A percentile compares a stretch with the other conserved stretches of the same genome.
phyloP scores from a whole-genome alignment of 1,284 basidiomycete genomes.

The Ceratobasidium sp. region DNA sequence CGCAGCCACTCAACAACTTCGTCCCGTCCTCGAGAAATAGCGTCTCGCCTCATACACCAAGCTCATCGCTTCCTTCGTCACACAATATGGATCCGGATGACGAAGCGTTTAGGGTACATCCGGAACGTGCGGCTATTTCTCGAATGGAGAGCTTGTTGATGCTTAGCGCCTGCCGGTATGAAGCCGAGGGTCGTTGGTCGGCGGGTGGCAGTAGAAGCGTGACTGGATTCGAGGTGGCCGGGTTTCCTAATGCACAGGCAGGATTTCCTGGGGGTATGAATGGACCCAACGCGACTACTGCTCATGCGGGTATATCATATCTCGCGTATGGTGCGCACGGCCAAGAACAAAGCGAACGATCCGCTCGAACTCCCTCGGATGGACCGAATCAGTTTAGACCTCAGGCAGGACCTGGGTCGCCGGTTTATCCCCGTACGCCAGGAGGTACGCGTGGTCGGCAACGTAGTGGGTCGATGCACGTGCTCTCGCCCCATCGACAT shows the following conservation, averaged over 20 bases:
- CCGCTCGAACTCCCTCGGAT: not conserved
- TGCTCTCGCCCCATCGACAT: slow-evolving; percentile 13
- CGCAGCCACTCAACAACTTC: not conserved
- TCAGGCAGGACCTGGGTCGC: not conserved
- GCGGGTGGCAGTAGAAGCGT: not conserved
- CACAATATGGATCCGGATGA: slow-evolving; percentile 17
- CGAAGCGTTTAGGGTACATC: slow-evolving; percentile 37
- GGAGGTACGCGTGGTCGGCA: slow-evolving; percentile 17
- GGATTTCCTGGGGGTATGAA: not conserved
- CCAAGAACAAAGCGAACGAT: not conserved
- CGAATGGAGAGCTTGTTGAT: slow-evolving; percentile 37
- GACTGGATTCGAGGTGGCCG: not conserved
- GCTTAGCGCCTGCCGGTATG: slow-evolving; percentile 30
- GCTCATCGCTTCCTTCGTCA: slow-evolving; percentile 6
- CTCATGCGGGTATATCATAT: not conserved
- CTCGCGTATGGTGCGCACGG: not conserved
- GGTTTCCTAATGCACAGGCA: not conserved
- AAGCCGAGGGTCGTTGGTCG: slow-evolving; percentile 12
- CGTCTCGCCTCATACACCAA: slow-evolving; percentile 18
- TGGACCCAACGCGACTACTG: not conserved
- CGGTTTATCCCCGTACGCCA: slow-evolving; percentile 1
- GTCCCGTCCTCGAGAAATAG: slow-evolving; percentile 14
- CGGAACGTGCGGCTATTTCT: slow-evolving; percentile 36
- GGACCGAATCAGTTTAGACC: not conserved
- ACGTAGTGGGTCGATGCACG: slow-evolving; percentile 33